phyloP scores from a whole-genome alignment of 73 alveolate species.

The Blepharisma japonicum region DNA sequence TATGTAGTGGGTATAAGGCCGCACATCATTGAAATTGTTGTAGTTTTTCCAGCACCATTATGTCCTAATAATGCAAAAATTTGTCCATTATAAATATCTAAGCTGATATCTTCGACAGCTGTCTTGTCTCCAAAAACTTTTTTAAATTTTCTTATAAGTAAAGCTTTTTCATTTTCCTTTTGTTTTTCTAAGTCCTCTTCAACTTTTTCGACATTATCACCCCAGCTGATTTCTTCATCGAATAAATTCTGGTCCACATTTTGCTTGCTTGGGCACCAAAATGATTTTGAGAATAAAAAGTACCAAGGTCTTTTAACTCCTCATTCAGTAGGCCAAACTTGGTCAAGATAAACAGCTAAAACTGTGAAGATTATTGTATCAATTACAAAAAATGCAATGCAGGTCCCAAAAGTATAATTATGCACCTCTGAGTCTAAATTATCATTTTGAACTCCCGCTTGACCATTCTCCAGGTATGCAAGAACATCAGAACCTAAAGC shows the following conservation, averaged over 20 bases:
- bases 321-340: slow-evolving; percentile 33
- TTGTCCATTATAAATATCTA: slow-evolving; percentile 81
- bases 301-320: slow-evolving; percentile 38
- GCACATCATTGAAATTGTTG: slow-evolving; percentile 89
- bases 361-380: not conserved
- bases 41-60: slow-evolving; percentile 99
- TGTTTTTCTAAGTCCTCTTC: slow-evolving; percentile 31
- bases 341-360: slow-evolving; percentile 33
- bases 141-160: slow-evolving; percentile 24
- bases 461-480: slow-evolving; percentile 54
- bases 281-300: slow-evolving; percentile 23
- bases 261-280: slow-evolving; percentile 31
- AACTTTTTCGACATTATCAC: slow-evolving; percentile 45
- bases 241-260: slow-evolving; percentile 19
- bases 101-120: slow-evolving; percentile 73
- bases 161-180: slow-evolving; percentile 28
- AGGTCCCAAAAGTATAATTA: slow-evolving; percentile 19
- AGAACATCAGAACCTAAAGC: slow-evolving; percentile 66
- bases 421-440: slow-evolving; percentile 24
- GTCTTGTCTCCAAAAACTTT: slow-evolving; percentile 46
- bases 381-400: slow-evolving; percentile 25
- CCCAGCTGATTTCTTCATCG: slow-evolving; percentile 28
- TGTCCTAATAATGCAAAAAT: slow-evolving; percentile 93
- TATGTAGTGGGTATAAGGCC: slow-evolving; percentile 86
- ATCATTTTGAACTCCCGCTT: slow-evolving; percentile 39